Percentiles rank a stretch among this genome's conserved stretches.
Evolutionary conservation across 2,329 filamentous ascomycete species (phyloP).

Genomic region (Fusarium pilosicola): DNA sequence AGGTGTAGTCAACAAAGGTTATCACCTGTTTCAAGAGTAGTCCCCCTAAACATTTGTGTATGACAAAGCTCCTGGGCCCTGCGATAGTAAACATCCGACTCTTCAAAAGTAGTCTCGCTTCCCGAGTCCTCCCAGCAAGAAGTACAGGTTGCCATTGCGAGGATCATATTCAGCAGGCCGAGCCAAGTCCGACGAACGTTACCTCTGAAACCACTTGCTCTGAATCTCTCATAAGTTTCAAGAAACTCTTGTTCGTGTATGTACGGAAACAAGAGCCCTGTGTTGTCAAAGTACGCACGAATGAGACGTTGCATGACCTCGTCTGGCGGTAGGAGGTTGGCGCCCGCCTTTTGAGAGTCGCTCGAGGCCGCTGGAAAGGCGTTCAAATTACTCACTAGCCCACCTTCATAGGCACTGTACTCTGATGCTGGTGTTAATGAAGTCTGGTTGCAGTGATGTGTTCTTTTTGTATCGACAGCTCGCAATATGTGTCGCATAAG

Average conservation of each 20-base stretch:
- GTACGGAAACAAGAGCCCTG: constrained; percentile 46
- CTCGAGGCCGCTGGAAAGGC: neutral
- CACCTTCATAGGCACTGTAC: neutral
- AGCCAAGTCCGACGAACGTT: constrained; percentile 60
- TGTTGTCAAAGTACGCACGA: constrained; percentile 42
- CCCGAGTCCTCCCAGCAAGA: constrained; percentile 19
- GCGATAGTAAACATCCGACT: constrained; percentile 57
- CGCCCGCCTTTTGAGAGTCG: neutral
- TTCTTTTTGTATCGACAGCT: neutral
- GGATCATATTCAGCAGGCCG: constrained; percentile 59
- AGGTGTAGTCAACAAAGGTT: accelerated
- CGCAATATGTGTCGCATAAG: neutral
- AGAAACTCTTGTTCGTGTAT: constrained; percentile 43
- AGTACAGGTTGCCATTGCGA: constrained; percentile 57
- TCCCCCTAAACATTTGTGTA: constrained; percentile 51
- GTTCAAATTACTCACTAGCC: neutral
- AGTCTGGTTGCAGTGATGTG: neutral
- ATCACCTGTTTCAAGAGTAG: constrained; percentile 55
- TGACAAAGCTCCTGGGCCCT: constrained; percentile 57
- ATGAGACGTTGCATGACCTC: constrained; percentile 34
- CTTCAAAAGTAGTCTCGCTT: constrained; percentile 38
- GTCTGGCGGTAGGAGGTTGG: constrained; percentile 32
- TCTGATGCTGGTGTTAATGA: neutral
- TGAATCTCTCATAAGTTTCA: constrained; percentile 32
- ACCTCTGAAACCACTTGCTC: constrained; percentile 35